Percentiles rank a stretch among this genome's conserved stretches.
These are phyloP conservation scores for Achaetomium macrosporum DNA, from an alignment of 2,329 filamentous ascomycete genomes.

Conservation along the genomic window DNA sequence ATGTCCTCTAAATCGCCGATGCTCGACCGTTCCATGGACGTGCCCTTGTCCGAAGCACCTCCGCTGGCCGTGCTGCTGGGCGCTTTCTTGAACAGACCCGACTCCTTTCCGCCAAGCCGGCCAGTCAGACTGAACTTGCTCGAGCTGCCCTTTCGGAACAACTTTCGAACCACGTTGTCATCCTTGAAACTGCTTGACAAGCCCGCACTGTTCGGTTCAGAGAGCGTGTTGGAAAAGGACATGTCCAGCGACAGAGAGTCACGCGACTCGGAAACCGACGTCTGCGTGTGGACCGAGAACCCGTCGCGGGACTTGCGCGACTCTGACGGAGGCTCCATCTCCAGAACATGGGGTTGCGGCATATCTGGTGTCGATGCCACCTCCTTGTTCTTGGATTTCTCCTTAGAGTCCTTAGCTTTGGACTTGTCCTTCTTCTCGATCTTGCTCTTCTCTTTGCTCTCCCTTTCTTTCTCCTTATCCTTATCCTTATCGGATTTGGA, in stretches of 20 bases:
- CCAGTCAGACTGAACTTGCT: conserved; percentile 60
- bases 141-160: conserved; percentile 60
- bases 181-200: conserved; percentile 38
- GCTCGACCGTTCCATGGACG: conserved; percentile 51
- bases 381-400: conserved; percentile 35
- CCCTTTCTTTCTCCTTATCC: conserved; percentile 35
- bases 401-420: conserved; percentile 32
- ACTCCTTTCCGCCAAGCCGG: conserved; percentile 47
- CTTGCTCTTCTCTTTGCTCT: conserved; percentile 31
- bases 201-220: conserved; percentile 42
- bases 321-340: conserved; percentile 47
- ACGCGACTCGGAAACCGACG: conserved; percentile 54
- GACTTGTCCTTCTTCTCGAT: conserved; percentile 35
- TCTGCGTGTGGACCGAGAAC: conserved; percentile 51
- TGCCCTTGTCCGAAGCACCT: conserved; percentile 52
- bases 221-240: conserved; percentile 51
- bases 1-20: conserved; percentile 52
- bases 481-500: conserved; percentile 34
- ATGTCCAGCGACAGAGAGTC: conserved; percentile 53
- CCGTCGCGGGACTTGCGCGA: conserved; percentile 52
- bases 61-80: conserved; percentile 44
- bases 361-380: conserved; percentile 29
- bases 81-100: conserved; percentile 52
- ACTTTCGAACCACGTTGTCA: conserved; percentile 53
- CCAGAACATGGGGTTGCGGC: conserved; percentile 34